These are phyloP conservation scores for Leptographium lundbergii DNA, from an alignment of 2,329 filamentous ascomycete genomes.

Conservation along the genomic window DNA sequence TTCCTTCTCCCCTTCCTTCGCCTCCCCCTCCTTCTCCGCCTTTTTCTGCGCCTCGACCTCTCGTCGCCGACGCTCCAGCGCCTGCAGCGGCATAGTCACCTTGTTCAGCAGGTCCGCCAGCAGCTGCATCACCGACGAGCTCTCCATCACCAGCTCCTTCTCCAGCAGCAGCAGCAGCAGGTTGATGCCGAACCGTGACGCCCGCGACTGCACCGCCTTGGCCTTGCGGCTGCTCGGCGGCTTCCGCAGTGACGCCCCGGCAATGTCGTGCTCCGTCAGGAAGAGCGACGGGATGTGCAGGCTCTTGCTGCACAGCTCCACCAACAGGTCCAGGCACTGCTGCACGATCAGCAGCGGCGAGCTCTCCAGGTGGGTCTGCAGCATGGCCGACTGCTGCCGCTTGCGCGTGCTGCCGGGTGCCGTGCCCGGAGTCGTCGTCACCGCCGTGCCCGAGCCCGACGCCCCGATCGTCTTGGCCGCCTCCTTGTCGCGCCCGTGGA, in stretches of 20 bases:
- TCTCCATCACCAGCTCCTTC: slow-evolving; percentile 92
- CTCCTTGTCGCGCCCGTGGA: slow-evolving; percentile 49
- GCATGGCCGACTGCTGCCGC: slow-evolving; percentile 36
- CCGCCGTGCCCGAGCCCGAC: slow-evolving; percentile 17
- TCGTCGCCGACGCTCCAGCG: slow-evolving; percentile 71
- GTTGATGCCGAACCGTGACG: slow-evolving; percentile 83
- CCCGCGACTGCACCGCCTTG: slow-evolving; percentile 74
- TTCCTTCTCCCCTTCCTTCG: slow-evolving; percentile 14
- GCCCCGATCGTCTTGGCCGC: slow-evolving; percentile 2
- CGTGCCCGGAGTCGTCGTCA: slow-evolving; percentile 64
- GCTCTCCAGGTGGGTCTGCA: slow-evolving; percentile 64
- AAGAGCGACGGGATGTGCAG: slow-evolving; percentile 84
- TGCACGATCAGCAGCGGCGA: slow-evolving; percentile 93
- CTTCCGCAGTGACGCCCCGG: slow-evolving; percentile 62
- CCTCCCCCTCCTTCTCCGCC: slow-evolving; percentile 11
- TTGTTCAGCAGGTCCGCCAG: slow-evolving; percentile 77
- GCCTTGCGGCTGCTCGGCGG: slow-evolving; percentile 63
- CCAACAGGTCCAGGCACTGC: slow-evolving; percentile 79
- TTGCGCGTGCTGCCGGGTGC: slow-evolving; percentile 12
- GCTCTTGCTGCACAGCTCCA: slow-evolving; percentile 73
- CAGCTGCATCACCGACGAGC: slow-evolving; percentile 90
- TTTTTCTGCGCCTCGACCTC: slow-evolving; percentile 40
- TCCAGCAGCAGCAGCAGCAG: slow-evolving; percentile 79
- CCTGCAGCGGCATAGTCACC: slow-evolving; percentile 75
- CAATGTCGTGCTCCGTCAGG: slow-evolving; percentile 78